Conservation (phyloP, 2,329 filamentous ascomycete genomes). For the Nigrospora oryzae region DNA sequence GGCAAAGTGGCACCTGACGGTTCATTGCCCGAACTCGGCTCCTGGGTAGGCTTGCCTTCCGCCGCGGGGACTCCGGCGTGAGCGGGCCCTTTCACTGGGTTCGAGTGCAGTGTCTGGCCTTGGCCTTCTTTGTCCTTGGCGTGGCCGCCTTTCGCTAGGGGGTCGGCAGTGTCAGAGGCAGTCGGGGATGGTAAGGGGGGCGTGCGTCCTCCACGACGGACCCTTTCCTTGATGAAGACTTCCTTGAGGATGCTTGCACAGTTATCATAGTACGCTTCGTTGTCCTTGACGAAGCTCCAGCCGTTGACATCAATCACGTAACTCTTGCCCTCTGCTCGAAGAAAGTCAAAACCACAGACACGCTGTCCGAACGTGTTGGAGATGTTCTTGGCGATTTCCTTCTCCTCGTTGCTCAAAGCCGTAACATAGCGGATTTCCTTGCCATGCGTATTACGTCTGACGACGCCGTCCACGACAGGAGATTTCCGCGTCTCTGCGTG, state of each 20-base stretch:
- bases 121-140: constrained; percentile 31
- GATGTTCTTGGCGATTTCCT: constrained; percentile 80
- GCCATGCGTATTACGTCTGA: constrained; percentile 91
- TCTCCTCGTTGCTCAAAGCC: constrained; percentile 69
- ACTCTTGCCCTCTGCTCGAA: constrained; percentile 81
- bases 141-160: constrained; percentile 16
- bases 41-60: constrained; percentile 7
- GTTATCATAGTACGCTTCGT: constrained; percentile 95
- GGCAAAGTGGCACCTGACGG: constrained; percentile 6
- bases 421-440: constrained; percentile 97
- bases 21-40: constrained; percentile 12
- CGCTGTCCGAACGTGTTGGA: constrained; percentile 86
- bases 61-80: constrained; percentile 5
- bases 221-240: constrained; percentile 77
- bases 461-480: constrained; percentile 91
- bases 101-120: constrained; percentile 7
- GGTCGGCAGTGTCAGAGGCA: constrained; percentile 28
- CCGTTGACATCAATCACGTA: constrained; percentile 99
- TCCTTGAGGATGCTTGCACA: constrained; percentile 79
- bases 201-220: constrained; percentile 53
- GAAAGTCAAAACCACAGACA: constrained; percentile 90
- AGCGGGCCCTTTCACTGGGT: constrained; percentile 9
- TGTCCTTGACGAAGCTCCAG: constrained; percentile 99
- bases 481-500: constrained; percentile 97
- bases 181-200: constrained; percentile 42